Conservation (phyloP, 192 early-diverging fungal genomes). For the Gaertneriomyces sp. region DNA sequence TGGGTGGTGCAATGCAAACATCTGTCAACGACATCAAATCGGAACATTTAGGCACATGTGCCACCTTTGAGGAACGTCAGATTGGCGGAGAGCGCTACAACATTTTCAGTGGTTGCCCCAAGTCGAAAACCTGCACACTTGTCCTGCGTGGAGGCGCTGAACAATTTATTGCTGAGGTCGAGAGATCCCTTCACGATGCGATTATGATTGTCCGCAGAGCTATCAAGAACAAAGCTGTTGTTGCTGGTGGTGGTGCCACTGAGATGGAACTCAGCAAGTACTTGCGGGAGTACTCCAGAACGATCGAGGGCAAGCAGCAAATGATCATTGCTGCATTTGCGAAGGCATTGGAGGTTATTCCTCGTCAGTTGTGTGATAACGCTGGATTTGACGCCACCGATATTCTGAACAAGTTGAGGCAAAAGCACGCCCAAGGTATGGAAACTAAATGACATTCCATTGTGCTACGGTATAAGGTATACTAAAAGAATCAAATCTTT, state of each 20-base stretch:
- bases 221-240: slow-evolving; percentile 93
- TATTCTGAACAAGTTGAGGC: slow-evolving; percentile 93
- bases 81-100: slow-evolving; percentile 97
- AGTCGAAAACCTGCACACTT: slow-evolving; percentile 93
- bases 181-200: slow-evolving; percentile 95
- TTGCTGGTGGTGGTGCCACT: slow-evolving; percentile 96
- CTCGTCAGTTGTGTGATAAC: slow-evolving; percentile 97
- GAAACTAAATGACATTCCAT: background rate
- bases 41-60: slow-evolving; percentile 84
- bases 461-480: background rate
- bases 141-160: slow-evolving; percentile 96
- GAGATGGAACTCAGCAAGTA: slow-evolving; percentile 98
- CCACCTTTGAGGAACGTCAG: slow-evolving; percentile 90
- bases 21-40: slow-evolving; percentile 80
- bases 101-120: slow-evolving; percentile 89
- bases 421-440: slow-evolving; percentile 76
- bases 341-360: slow-evolving; percentile 94
- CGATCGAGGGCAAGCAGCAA: slow-evolving; percentile 98
- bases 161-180: slow-evolving; percentile 99
- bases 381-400: slow-evolving; percentile 98
- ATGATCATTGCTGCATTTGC: slow-evolving; percentile 92
- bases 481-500: background rate
- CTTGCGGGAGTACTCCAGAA: slow-evolving; percentile 84
- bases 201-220: slow-evolving; percentile 99
- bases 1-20: slow-evolving; percentile 89